These are phyloP conservation scores for Lactifluus rugatus DNA, from an alignment of 768 basidiomycete genomes.

Conservation along the genomic window DNA sequence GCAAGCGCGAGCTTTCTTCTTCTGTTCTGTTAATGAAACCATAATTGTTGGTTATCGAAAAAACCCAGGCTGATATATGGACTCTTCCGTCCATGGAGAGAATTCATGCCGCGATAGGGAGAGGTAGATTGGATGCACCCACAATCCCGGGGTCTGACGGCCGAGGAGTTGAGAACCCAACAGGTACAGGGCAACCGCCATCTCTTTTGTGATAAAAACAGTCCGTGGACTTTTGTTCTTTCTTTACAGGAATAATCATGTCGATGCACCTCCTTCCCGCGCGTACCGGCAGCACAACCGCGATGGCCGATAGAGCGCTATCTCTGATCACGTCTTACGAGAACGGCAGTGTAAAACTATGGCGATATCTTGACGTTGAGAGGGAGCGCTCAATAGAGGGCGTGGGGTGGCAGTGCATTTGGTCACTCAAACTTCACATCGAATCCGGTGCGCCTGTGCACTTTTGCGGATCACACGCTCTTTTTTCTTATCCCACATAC, in stretches of 20 bases:
- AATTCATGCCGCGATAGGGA: constrained; percentile 80
- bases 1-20: constrained; percentile 32
- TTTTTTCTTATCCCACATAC: background rate
- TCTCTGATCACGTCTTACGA: constrained; percentile 74
- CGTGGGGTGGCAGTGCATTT: constrained; percentile 60
- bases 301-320: constrained; percentile 29
- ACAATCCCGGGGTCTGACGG: constrained; percentile 33
- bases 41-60: background rate
- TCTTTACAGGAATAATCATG: constrained; percentile 74
- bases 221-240: background rate
- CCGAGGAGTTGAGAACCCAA: constrained; percentile 39
- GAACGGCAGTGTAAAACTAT: constrained; percentile 73
- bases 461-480: background rate
- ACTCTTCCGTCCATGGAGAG: constrained; percentile 55
- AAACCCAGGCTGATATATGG: constrained; percentile 77
- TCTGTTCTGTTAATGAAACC: background rate
- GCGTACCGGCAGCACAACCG: background rate
- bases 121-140: constrained; percentile 28
- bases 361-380: constrained; percentile 36
- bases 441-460: constrained; percentile 49
- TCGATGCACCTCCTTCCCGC: constrained; percentile 53
- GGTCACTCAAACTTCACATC: constrained; percentile 57
- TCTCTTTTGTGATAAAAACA: background rate
- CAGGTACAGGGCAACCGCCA: constrained; percentile 34
- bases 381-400: constrained; percentile 54